phyloP scores from a whole-genome alignment of 148 eudicot genomes.

The Rhododendron williamsianum region DNA sequence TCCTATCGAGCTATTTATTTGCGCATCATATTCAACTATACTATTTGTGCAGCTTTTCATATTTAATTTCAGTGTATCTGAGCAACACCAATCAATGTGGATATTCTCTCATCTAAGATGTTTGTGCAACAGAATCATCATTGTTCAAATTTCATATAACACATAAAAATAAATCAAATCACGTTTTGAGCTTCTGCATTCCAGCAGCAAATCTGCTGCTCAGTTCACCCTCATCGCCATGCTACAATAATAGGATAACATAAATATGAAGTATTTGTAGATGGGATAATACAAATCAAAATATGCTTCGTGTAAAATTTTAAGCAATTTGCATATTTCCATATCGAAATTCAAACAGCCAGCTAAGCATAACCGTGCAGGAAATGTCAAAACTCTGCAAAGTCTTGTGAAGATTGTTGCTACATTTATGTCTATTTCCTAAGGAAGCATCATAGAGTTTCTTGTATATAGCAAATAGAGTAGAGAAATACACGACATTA shows the following conservation, averaged over 20 bases:
- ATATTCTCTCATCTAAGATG: neutral
- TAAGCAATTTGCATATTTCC: neutral
- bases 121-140: neutral
- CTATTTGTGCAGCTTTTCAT: neutral
- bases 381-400: neutral
- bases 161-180: constrained; percentile 45
- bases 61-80: neutral
- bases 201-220: constrained; percentile 61
- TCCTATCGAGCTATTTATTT: neutral
- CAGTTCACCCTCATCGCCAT: constrained; percentile 77
- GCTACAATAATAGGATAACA: constrained; percentile 35
- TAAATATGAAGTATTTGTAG: neutral
- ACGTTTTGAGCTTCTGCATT: constrained; percentile 83
- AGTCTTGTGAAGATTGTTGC: neutral
- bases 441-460: neutral
- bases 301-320: neutral
- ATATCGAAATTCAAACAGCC: neutral
- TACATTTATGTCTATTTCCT: neutral
- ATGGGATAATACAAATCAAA: constrained; percentile 1
- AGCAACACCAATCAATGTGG: neutral
- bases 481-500: neutral
- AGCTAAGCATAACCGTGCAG: neutral
- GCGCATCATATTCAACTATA: neutral
- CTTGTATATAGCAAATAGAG: neutral
- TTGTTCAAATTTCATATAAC: neutral